Base-by-base conservation (phyloP, 2,329 filamentous ascomycete species). In the Claviceps cyperi region DNA sequence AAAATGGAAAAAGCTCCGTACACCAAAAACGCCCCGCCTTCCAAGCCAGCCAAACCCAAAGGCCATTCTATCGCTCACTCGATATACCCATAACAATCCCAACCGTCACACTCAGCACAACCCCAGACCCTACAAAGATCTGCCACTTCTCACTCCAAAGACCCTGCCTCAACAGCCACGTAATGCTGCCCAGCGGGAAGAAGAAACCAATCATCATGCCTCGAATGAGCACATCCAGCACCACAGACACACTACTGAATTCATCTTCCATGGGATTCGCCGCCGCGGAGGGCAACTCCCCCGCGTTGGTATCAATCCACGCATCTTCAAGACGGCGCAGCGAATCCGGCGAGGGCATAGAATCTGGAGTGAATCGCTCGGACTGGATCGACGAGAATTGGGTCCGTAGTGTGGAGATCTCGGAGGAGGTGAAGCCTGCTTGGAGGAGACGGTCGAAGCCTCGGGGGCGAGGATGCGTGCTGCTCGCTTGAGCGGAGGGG, bases 121-220 rank as follows among this genome's bases (percentile, higher is more conserved):
- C 80, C 0, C 92, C 92, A 43, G 89, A 83, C 48, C 86, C 80
- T 15, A 97, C 87, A 57, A 91, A 91, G 58, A 95, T 78, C 63
- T 89, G 83, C 72, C 88, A 85, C 59, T 90, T 75, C 60, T 84
- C 80, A 53, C 82, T 85, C 80, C 89, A 94, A 52, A 97, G 81
- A 1, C 86, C 89, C 51, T 92, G 86, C 65, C 90, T 75, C 56
- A 91, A 76, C 47, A 94, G 70, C 88, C 90, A 96, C 48, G 84
- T 81, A 51, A 91, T 71, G 59, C 86, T 89, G 0, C 87, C 91
- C 9, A 97, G 66, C 4, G 92, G 92, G 80, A 91, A 97, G 64
- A 98, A 85, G 71, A 97, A 98, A 0, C 92, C 92, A 59, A 92
- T 86, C 52, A 94, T 71, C 65, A 92, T 87, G 4, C 90, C 92